phyloP scores from a whole-genome alignment of 1,284 basidiomycete genomes.

The Fomitopsis betulina region DNA sequence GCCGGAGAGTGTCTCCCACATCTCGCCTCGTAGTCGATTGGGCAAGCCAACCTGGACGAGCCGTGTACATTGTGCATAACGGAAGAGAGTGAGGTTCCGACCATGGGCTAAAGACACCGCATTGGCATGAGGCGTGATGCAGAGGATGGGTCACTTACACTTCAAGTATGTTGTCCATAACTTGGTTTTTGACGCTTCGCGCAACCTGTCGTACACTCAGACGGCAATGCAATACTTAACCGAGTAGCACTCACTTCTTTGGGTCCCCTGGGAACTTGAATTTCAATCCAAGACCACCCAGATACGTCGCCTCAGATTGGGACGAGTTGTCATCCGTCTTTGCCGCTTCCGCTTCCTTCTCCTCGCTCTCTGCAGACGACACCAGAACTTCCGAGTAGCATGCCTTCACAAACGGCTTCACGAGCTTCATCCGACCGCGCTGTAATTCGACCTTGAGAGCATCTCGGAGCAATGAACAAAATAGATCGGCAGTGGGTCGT shows the following conservation, averaged over 20 bases:
- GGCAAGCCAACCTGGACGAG: conserved; percentile 97
- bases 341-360: conserved; percentile 38
- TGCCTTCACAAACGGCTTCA: conserved; percentile 88
- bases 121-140: not conserved
- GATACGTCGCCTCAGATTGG: conserved; percentile 61
- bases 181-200: conserved; percentile 97
- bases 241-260: conserved; percentile 63
- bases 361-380: conserved; percentile 60
- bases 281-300: conserved; percentile 80
- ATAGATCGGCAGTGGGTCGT: conserved; percentile 92
- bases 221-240: not conserved
- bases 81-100: conserved; percentile 86
- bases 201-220: conserved; percentile 48
- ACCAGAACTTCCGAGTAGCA: conserved; percentile 93
- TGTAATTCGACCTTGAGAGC: conserved; percentile 86
- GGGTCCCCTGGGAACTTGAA: conserved; percentile 95
- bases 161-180: conserved; percentile 91
- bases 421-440: conserved; percentile 87
- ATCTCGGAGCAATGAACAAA: conserved; percentile 87
- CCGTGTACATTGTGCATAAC: conserved; percentile 95
- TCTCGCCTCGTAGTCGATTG: conserved; percentile 91
- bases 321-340: conserved; percentile 54
- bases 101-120: conserved; percentile 60
- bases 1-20: conserved; percentile 98
- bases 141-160: conserved; percentile 40